These are phyloP conservation scores for Fusarium pseudograminearum DNA, from an alignment of 2,329 filamentous ascomycete genomes.

Conservation along the genomic window DNA sequence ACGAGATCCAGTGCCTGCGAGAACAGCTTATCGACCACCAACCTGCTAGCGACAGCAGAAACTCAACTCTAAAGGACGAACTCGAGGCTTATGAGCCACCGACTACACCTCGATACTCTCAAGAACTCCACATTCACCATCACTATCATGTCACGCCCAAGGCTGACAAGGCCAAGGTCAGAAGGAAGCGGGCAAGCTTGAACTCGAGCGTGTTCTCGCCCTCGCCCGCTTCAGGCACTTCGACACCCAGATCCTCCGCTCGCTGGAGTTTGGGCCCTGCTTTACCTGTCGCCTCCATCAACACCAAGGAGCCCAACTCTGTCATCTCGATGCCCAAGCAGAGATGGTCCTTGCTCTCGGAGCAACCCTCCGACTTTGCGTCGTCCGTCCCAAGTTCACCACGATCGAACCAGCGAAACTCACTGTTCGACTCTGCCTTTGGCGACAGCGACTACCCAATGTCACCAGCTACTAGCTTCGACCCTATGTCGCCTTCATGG, in stretches of 20 bases:
- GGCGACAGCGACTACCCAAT: slow-evolving; percentile 74
- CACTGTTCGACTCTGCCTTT: slow-evolving; percentile 80
- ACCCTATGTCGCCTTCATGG: slow-evolving; percentile 74
- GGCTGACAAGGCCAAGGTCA: slow-evolving; percentile 71
- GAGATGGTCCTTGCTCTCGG: slow-evolving; percentile 68
- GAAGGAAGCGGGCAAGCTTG: slow-evolving; percentile 78
- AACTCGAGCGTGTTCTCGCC: slow-evolving; percentile 72
- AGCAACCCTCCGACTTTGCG: slow-evolving; percentile 73
- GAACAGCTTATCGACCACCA: slow-evolving; percentile 86
- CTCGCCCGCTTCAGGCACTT: slow-evolving; percentile 54
- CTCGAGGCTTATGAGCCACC: slow-evolving; percentile 64
- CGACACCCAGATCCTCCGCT: slow-evolving; percentile 56
- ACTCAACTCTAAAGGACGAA: slow-evolving; percentile 77
- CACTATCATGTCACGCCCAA: slow-evolving; percentile 84
- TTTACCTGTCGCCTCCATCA: slow-evolving; percentile 57
- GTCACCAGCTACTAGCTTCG: slow-evolving; percentile 82
- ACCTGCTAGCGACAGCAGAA: slow-evolving; percentile 64
- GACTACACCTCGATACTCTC: slow-evolving; percentile 59
- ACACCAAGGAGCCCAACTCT: slow-evolving; percentile 64
- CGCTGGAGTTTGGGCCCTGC: slow-evolving; percentile 56
- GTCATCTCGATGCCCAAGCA: slow-evolving; percentile 58
- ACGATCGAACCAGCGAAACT: slow-evolving; percentile 76
- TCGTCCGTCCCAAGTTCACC: slow-evolving; percentile 88
- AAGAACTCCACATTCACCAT: slow-evolving; percentile 92
- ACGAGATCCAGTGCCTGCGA: slow-evolving; percentile 88